Base-by-base conservation (phyloP, 345 rosid species). In the Brassica incana region DNA sequence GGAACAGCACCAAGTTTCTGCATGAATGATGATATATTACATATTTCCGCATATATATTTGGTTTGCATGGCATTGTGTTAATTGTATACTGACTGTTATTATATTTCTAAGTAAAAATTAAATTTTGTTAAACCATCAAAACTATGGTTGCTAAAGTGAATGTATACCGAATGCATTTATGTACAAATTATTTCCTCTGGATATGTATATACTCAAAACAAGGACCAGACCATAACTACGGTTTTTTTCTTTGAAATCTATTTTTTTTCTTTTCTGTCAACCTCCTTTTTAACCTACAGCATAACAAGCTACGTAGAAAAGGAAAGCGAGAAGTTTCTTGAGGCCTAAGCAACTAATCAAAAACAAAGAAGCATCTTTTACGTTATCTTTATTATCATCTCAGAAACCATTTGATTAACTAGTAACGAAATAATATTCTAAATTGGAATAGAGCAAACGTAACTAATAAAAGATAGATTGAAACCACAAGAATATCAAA, bases 41-140 rank as follows among this genome's bases (percentile, higher is more conserved):
- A 27, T 54, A 52, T 52, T 52, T 52, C 0, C 61, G 18, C 20
- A n/a, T 62, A 62, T 2, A 7, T 61, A 29, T 25, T 25, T 63
- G 40, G 67, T 63, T n/a, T 63, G 67, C 23, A 62, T 64, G 67
- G 36, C 12, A n/a, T 63, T 63, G 67, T 63, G 67, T 33, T 29
- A 63, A 62, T 62, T 62, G 36, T 62, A 62, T 62, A 12, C 32
- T 9, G 30, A 1, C 32, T 9, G 15, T 29, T 12, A 62, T 12
- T 5, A 62, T 14, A 29, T 29, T 29, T 25, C 0, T 3, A 62
- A 62, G 66, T 59, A 3, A 58, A 58, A 58, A 2, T 18, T 59
- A 59, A 5, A 68, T 15, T 65, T 35, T 40, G 69, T 10, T 70
- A 52, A 62, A 62, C 14, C 15, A 29, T 27, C 18, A 52, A 52